These are phyloP conservation scores for Trichosporon sp. DNA, from an alignment of 1,284 basidiomycete species.

Conservation along the genomic window DNA sequence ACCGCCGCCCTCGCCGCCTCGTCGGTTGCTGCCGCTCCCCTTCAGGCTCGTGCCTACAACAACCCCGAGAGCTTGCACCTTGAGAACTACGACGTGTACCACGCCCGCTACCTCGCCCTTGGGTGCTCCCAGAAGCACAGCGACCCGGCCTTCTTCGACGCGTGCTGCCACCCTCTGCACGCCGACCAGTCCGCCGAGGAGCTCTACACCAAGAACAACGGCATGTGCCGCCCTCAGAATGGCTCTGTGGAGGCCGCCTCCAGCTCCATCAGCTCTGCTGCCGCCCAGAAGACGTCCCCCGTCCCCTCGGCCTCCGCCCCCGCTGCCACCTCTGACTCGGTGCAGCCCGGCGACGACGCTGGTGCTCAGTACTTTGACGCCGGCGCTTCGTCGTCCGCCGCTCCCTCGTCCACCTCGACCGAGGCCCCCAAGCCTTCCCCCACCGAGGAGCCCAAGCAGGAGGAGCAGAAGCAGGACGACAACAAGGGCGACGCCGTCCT, in stretches of 20 bases:
- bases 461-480: conserved; percentile 12
- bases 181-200: conserved; percentile 53
- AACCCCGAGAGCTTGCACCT: conserved; percentile 39
- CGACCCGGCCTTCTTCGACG: conserved; percentile 64
- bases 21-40: conserved; percentile 60
- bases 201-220: conserved; percentile 36
- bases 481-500: no score
- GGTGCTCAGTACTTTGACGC: conserved; percentile 31
- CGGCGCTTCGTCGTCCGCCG: conserved; percentile 15
- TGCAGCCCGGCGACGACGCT: conserved; percentile 29
- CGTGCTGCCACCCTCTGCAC: conserved; percentile 65
- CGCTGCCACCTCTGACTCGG: conserved; percentile 22
- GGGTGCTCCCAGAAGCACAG: conserved; percentile 62
- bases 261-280: no score
- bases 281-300: no score
- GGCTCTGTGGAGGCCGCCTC: no score
- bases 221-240: conserved; percentile 55
- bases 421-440: conserved; percentile 14
- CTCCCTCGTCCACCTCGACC: conserved; percentile 35
- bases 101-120: conserved; percentile 66
- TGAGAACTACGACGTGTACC: conserved; percentile 67
- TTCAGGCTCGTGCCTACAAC: conserved; percentile 59
- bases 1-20: conserved; percentile 61
- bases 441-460: conserved; percentile 11
- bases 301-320: conserved; percentile 16